phyloP scores from a whole-genome alignment of 306 rosid species.

The Glycine soja region DNA sequence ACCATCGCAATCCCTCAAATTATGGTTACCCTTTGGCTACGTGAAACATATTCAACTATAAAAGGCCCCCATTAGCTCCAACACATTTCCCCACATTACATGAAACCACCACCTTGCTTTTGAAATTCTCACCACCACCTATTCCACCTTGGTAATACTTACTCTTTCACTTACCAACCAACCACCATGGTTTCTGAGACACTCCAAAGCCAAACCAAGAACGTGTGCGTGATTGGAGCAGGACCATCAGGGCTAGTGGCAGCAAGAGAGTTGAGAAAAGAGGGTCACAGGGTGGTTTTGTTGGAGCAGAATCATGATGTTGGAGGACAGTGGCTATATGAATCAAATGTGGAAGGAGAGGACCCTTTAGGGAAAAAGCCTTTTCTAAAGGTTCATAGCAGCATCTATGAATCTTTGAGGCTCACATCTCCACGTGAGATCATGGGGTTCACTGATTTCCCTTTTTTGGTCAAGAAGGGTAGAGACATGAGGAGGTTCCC shows the following conservation, averaged over 20 bases:
- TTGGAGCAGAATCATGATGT: conserved; percentile 85
- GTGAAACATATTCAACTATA: conserved; percentile 47
- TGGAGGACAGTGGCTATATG: conserved; percentile 96
- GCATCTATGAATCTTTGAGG: conserved; percentile 77
- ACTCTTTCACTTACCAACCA: too few relatives aligned
- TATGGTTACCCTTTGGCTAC: conserved; percentile 45
- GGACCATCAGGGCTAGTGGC: conserved; percentile 92
- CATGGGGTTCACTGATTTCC: conserved; percentile 90
- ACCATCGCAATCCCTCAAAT: conserved; percentile 60
- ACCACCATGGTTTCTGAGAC: conserved; percentile 66
- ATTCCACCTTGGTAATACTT: too few relatives aligned
- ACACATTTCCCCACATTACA: conserved; percentile 24
- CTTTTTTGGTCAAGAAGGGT: conserved; percentile 78
- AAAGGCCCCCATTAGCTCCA: conserved; percentile 6
- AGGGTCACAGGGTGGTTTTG: conserved; percentile 75
- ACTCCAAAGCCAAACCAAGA: conserved; percentile 53
- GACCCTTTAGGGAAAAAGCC: conserved; percentile 66
- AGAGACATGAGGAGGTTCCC: conserved; percentile 89
- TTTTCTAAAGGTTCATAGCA: conserved; percentile 71
- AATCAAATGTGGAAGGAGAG: conserved; percentile 67
- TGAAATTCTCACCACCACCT: conserved; percentile 25
- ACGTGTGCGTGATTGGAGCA: conserved; percentile 88
- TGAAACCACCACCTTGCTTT: conserved; percentile 22
- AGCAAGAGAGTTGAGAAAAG: conserved; percentile 83
- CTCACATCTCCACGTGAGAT: conserved; percentile 78